Evolutionary conservation across 2,329 filamentous ascomycete species (phyloP).

Genomic region (Cryphonectria carpinicola): DNA sequence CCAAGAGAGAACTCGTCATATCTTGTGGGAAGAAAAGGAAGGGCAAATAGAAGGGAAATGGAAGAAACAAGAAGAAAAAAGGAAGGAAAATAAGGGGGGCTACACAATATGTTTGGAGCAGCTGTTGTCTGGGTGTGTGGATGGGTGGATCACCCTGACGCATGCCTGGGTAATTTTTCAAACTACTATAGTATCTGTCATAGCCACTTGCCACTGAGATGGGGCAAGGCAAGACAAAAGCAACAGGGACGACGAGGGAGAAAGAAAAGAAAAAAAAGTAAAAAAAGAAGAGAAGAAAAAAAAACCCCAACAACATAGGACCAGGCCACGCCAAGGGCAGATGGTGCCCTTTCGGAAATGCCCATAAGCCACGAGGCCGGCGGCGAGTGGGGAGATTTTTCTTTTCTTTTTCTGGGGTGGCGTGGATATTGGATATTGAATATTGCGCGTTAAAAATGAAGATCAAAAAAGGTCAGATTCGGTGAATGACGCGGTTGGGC

Average conservation of each 20-base stretch:
- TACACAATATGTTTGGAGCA: neutral
- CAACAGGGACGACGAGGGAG: neutral
- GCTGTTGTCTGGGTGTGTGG: neutral
- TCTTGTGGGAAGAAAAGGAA: neutral
- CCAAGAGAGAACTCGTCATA: neutral
- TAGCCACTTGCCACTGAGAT: neutral
- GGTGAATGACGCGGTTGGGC: neutral
- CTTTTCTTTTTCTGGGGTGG: neutral
- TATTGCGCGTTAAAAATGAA: neutral
- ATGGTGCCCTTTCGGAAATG: slow-evolving; percentile 4
- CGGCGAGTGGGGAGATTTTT: neutral
- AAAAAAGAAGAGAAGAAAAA: neutral
- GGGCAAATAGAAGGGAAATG: neutral
- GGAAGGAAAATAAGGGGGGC: neutral
- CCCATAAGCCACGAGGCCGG: neutral
- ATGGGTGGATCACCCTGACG: neutral
- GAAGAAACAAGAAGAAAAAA: neutral
- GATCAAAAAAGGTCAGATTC: neutral
- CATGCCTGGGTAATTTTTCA: neutral
- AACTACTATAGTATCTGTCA: neutral
- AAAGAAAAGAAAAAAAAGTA: neutral
- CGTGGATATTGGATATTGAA: neutral
- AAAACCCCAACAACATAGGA: neutral
- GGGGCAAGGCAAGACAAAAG: neutral
- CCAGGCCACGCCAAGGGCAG: neutral